These are phyloP conservation scores for Acacia confusa DNA, from an alignment of 306 rosid species.

Conservation along the genomic window DNA sequence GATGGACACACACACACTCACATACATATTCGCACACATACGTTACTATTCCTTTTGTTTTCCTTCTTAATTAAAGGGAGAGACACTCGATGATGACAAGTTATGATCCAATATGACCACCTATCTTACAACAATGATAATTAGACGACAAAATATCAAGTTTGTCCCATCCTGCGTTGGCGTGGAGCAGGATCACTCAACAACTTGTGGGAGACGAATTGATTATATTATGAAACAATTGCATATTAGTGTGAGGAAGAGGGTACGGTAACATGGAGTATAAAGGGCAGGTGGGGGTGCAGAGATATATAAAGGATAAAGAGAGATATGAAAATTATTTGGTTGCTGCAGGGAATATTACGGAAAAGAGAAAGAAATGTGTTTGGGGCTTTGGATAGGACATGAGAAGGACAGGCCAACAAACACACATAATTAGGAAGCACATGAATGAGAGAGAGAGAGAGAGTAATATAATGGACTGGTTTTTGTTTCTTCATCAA, in stretches of 20 bases:
- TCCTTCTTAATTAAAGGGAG: too few species aligned
- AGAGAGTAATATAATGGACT: not conserved
- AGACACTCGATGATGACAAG: not conserved
- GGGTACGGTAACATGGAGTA: not conserved
- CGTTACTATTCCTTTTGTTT: too few species aligned
- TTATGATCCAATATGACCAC: not conserved
- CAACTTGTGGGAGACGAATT: not conserved
- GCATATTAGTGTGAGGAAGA: not conserved
- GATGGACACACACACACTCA: too few species aligned
- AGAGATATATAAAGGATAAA: not conserved
- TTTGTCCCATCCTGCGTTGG: not conserved
- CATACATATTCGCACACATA: too few species aligned
- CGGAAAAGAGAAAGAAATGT: not conserved
- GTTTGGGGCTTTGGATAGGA: not conserved
- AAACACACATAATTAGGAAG: constrained; percentile 51
- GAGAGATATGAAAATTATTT: not conserved
- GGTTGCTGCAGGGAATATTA: not conserved
- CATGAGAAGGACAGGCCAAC: constrained; percentile 60
- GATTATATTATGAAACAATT: not conserved
- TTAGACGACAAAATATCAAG: not conserved
- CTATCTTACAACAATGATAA: not conserved
- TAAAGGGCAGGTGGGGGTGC: not conserved
- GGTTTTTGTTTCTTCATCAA: not conserved
- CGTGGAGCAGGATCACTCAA: not conserved
- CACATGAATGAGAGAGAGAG: constrained; percentile 45